Conservation (phyloP, 352 stramenopile species). For the Phytopythium oedochilum region DNA sequence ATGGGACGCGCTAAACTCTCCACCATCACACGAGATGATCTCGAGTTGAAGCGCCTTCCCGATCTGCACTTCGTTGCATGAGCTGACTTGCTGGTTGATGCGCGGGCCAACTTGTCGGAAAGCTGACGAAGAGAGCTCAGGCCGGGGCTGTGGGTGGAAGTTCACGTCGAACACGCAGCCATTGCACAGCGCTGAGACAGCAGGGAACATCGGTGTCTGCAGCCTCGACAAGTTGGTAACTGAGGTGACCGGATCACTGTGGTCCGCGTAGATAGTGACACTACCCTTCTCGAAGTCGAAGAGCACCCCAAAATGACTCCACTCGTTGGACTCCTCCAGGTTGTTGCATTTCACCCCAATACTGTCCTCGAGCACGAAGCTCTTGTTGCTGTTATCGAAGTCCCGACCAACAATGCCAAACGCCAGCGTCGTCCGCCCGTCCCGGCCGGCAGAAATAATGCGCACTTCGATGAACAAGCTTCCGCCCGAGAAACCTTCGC, state of each 20-base stretch:
- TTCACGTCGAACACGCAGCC: constrained; percentile 55
- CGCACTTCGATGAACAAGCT: constrained; percentile 59
- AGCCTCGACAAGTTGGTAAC: constrained; percentile 24
- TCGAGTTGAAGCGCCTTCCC: constrained; percentile 70
- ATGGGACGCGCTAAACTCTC: constrained; percentile 78
- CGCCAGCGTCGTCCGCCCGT: constrained; percentile 34
- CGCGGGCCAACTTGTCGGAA: constrained; percentile 30
- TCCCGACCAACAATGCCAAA: constrained; percentile 53
- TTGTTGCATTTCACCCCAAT: constrained; percentile 34
- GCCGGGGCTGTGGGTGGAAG: constrained; percentile 54
- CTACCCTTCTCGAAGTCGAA: constrained; percentile 72
- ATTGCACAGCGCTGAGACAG: constrained; percentile 69
- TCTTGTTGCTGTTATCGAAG: constrained; percentile 15
- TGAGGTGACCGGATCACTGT: constrained; percentile 31
- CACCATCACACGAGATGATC: constrained; percentile 65
- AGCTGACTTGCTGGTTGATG: constrained; percentile 35
- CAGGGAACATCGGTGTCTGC: constrained; percentile 43
- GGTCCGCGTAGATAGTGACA: constrained; percentile 47
- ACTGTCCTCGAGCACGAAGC: constrained; percentile 13
- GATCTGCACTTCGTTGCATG: constrained; percentile 60
- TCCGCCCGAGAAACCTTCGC: constrained; percentile 42
- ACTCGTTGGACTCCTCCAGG: constrained; percentile 27
- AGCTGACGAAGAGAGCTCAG: constrained; percentile 38
- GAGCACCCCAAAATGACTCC: constrained; percentile 55
- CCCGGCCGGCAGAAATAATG: constrained; percentile 40